Base-by-base conservation (phyloP, 495 filamentous ascomycete species). In the Cercophora newfieldiana region DNA sequence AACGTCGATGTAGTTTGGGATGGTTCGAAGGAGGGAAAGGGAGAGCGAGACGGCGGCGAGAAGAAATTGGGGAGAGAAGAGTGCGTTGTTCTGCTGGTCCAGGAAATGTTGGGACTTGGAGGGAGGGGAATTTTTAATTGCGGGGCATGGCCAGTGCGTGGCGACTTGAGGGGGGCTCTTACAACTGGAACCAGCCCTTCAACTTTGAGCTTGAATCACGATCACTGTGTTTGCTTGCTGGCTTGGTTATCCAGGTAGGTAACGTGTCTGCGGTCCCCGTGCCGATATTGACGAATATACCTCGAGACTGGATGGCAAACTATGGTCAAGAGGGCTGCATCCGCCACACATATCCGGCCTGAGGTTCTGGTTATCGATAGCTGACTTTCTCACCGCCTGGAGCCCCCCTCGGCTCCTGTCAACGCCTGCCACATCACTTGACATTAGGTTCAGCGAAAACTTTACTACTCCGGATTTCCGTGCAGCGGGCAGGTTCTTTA, bases 1-100 rank as follows among this genome's bases (percentile, higher is more conserved):
- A 67, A 58, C 14, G 64, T 65, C 26, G 66, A 58, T 26, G 61
- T 14, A 53, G 29, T 25, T 26, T 64, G 61, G 18, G 53, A 57
- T 56, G 30, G 64, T 63, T 24, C 48, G 8, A 30, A 51, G 33
- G 31, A 47, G 58, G 61, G 59, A 59, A 51, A 28, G 22, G 21
- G 53, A 56, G 22, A 50, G 37, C 49, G 37, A 58, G 30, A 61
- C 18, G 37, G 59, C 16, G 50, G 31, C 47, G 22, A 60, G 19
- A 21, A 57, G 3, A 14, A 44, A 14, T 44, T 4, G n/a, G 19
- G 50, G 5, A n/a, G 12, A 22, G n/a, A 26, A 26, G 24, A 53
- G 50, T 53, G 19, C 24, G 50, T 53, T 26, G 19, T 53, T 53
- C 50, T 22, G 50, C 50, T 22, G 7, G 10, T 19, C 6, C 10